These are phyloP conservation scores for Myxozyma monticola DNA, from an alignment of 805 yeast genomes.

Conservation along the genomic window DNA sequence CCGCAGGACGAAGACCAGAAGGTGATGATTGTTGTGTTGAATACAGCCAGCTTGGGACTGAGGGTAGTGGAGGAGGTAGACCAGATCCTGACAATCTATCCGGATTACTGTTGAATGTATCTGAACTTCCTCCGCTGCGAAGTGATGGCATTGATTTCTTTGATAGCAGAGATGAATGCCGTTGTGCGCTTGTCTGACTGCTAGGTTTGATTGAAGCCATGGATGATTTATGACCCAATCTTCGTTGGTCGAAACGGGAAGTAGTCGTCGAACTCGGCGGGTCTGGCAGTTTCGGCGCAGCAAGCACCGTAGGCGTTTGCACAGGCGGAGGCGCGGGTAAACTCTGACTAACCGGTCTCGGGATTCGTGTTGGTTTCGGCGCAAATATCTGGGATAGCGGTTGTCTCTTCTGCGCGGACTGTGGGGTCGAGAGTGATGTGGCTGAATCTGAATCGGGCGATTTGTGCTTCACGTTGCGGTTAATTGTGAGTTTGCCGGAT, in stretches of 20 bases:
- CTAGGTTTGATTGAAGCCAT: slow-evolving; percentile 17
- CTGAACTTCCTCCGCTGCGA: no score
- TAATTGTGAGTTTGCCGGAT: slow-evolving; percentile 17
- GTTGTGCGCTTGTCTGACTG: neutral
- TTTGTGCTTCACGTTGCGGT: slow-evolving; percentile 15
- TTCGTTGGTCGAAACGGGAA: slow-evolving; percentile 3
- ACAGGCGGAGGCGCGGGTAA: slow-evolving; percentile 3
- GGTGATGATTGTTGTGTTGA: neutral
- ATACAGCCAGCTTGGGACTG: slow-evolving; percentile 11
- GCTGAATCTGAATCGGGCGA: neutral
- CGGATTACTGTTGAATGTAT: no score
- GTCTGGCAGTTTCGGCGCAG: slow-evolving; percentile 6
- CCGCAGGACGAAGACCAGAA: slow-evolving; percentile 8
- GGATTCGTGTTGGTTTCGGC: slow-evolving; percentile 26
- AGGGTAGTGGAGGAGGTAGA: slow-evolving; percentile 24
- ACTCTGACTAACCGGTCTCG: slow-evolving; percentile 26
- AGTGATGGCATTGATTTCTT: slow-evolving; percentile 30
- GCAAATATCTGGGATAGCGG: slow-evolving; percentile 3
- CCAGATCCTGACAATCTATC: no score
- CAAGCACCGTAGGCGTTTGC: slow-evolving; percentile 1
- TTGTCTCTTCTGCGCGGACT: slow-evolving; percentile 4
- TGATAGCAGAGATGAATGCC: slow-evolving; percentile 18
- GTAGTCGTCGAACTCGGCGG: neutral
- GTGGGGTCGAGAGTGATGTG: neutral
- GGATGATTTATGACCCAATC: slow-evolving; percentile 24